Evolutionary conservation across 1,139 yeast species (phyloP), one percentile per base, ranked within the genome.

Genomic region (Williopsis jadinii): DNA sequence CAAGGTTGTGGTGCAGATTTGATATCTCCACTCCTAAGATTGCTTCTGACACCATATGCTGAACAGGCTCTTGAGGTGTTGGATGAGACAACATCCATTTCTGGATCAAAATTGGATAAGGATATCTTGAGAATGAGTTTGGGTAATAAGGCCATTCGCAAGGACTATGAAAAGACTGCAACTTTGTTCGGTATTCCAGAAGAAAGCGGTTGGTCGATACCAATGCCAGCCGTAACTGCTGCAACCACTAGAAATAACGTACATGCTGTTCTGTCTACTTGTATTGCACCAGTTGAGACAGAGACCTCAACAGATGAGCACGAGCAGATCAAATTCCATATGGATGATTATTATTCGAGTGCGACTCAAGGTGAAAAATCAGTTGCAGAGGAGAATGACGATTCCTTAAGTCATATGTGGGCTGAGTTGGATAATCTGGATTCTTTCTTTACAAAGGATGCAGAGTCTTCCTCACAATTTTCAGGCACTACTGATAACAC

Each of bases 201-300:
- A 46, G 95, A 86, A n/a, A 80, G 82, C 57, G 99, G 99, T 1
- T 94, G 99, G 99, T 82, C 97, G 0, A 80, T 94, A 38, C 95
- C 97, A 2, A 84, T 85, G 92, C 96, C 97, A 0, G 85, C 90
- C 0, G 78, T 85, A 30, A 82, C 95, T 0, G 87, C 97, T 0
- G 83, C 95, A 0, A 76, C 84, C 11, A 86, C 97, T 0, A 69
- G 97, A 49, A 86, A 85, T 58, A 92, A 94, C 57, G 95, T 94
- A 2, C 97, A 92, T 61, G 90, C 97, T 0, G 98, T 92, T 3
- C 92, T 86, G 58, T 80, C 90, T 30, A 86, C 96, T 0, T 90
- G 97, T 58, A 51, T 66, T 28, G 51, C 55, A 0, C 37, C 50
- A 5, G 58, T 57, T 34, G 58, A 55, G 36, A 39, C 62, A 6